Conservation (phyloP, 768 basidiomycete species). For the Strobilomyces echinocephalus region DNA sequence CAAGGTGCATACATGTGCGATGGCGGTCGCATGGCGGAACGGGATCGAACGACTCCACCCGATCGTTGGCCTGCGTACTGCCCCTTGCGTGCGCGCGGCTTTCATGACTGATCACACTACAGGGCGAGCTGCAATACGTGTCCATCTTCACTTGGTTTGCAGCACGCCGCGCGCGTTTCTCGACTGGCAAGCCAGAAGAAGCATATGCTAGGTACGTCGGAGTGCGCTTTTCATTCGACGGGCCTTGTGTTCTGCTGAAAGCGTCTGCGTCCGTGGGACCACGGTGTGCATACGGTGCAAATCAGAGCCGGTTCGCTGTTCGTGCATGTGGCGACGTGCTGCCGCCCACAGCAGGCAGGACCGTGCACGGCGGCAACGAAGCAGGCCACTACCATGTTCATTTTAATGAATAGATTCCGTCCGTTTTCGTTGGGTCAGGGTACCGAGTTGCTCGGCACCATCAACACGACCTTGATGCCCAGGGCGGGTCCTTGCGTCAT, state of each 20-base stretch:
- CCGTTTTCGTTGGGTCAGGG: not conserved
- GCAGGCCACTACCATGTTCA: not conserved
- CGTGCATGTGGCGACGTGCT: slow-evolving; percentile 11
- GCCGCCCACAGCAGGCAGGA: slow-evolving; percentile 5
- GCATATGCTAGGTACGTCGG: slow-evolving; percentile 13
- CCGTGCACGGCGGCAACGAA: slow-evolving; percentile 9
- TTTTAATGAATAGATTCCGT: slow-evolving; percentile 3
- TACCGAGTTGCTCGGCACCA: slow-evolving; percentile 12
- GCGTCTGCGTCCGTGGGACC: slow-evolving; percentile 6
- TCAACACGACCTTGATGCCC: slow-evolving; percentile 1
- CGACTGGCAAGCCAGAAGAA: slow-evolving; percentile 3
- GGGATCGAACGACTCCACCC: slow-evolving; percentile 14
- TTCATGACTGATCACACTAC: slow-evolving; percentile 21
- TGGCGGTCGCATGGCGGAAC: slow-evolving; percentile 14
- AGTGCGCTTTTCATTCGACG: not conserved
- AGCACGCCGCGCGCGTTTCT: slow-evolving; percentile 13
- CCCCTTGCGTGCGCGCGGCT: slow-evolving; percentile 15
- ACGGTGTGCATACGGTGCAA: slow-evolving; percentile 6
- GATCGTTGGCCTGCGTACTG: slow-evolving; percentile 12
- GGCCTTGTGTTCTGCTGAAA: slow-evolving; percentile 6
- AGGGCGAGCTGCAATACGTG: slow-evolving; percentile 4
- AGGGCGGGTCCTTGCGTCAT: not conserved
- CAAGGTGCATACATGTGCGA: slow-evolving; percentile 16
- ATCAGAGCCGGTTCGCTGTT: slow-evolving; percentile 1
- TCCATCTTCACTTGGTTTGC: slow-evolving; percentile 17